Evolutionary conservation across 768 basidiomycete species (phyloP), one percentile per base, ranked within the genome.

Genomic region (Lentinula guzmanii): DNA sequence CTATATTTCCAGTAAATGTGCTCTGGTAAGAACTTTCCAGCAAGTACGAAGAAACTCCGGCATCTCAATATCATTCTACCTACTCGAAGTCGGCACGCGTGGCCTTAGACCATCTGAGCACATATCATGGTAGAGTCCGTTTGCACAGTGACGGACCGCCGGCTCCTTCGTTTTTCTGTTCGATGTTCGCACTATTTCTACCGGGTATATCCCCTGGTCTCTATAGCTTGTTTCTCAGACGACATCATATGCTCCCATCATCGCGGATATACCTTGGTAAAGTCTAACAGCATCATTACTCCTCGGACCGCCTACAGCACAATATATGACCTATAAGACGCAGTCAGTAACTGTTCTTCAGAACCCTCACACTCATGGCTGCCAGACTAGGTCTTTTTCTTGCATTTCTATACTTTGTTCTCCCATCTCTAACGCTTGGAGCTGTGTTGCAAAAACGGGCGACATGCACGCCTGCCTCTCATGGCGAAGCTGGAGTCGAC

Each of bases 381-480:
- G 21, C 10, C n/a, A 28, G 9, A 56, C 18, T 41, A 5, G 10
- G 21, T 52, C 8, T 39, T 39, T 5, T 45, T 8, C 48, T 60
- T n/a, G 2, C 39, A 24, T 42, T 52, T 7, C 31, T 60, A 7
- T 37, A 1, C n/a, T 6, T 31, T 37, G n/a, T 28, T 37, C 15
- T 60, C 46, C 48, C 46, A 10, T 33, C 18, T 9, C 51, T 45
- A 9, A 11, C 50, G 16, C 43, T 52, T 28, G 50, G 41, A 9
- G 43, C 62, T 21, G 31, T 33, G 21, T 35, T 48, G 3, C 46
- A 34, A 10, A 70, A 67, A 34, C 70, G 72, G 18, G 70, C 71
- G 4, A 68, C 69, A 0, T 74, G 72, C 34, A 71, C 70, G 0
- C 69, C 69, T 1, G 59, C 65, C 2, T 70, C 69, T 11, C 70